Percentiles rank a stretch among this genome's conserved stretches.
These are phyloP conservation scores for Gossypium laxum DNA, from an alignment of 441 rosid species.

Conservation along the genomic window DNA sequence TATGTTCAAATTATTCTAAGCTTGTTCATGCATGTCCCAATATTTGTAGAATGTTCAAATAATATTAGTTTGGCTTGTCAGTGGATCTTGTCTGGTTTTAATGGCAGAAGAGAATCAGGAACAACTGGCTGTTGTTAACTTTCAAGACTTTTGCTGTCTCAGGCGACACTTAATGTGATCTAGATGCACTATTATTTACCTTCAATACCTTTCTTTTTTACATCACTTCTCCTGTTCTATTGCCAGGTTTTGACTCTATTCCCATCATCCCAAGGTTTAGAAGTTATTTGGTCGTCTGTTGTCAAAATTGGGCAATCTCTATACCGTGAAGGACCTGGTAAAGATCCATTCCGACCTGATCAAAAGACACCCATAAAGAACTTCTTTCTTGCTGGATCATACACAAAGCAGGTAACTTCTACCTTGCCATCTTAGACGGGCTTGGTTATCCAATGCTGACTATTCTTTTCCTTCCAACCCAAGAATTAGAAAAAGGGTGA, in stretches of 20 bases:
- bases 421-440: neutral
- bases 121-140: no score
- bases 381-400: constrained; percentile 91
- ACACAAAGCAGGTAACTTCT: constrained; percentile 72
- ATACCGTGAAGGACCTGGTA: constrained; percentile 87
- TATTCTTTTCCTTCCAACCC: neutral
- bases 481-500: neutral
- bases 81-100: no score
- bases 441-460: neutral
- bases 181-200: neutral
- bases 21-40: no score
- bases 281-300: constrained; percentile 81
- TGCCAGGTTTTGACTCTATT: constrained; percentile 63
- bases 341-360: constrained; percentile 93
- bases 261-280: constrained; percentile 82
- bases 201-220: neutral
- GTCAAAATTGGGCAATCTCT: constrained; percentile 87
- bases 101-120: no score
- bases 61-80: no score
- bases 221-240: neutral
- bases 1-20: no score
- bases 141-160: neutral
- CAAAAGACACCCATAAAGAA: constrained; percentile 84
- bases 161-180: neutral
- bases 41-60: no score